Percentiles rank a stretch among this genome's conserved stretches.
Evolutionary conservation across 2,329 filamentous ascomycete species (phyloP).

Genomic region (Diplocarpon rosae): DNA sequence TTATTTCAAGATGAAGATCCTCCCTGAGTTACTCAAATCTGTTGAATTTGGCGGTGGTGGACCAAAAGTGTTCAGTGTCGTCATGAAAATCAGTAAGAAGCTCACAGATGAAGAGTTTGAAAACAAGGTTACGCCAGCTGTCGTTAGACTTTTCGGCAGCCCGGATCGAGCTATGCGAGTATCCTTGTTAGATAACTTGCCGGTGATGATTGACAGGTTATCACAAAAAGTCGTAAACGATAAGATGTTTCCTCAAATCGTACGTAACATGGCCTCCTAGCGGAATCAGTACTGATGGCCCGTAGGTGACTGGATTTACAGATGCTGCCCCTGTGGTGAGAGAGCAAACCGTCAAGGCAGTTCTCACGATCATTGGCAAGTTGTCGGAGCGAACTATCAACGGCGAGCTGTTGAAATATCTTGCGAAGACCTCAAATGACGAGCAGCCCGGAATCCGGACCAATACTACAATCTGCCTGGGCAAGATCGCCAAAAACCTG

Average conservation of each 20-base stretch:
- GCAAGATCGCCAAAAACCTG: conserved; percentile 88
- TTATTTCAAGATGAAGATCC: conserved; percentile 93
- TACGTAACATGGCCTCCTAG: conserved; percentile 26
- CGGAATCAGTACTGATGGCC: not conserved
- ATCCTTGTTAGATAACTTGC: conserved; percentile 78
- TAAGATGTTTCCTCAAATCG: conserved; percentile 92
- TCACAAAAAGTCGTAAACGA: conserved; percentile 85
- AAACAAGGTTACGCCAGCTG: conserved; percentile 67
- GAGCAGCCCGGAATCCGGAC: conserved; percentile 95
- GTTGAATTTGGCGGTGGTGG: conserved; percentile 97
- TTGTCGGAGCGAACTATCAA: conserved; percentile 89
- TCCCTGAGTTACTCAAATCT: conserved; percentile 92
- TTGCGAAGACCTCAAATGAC: conserved; percentile 94
- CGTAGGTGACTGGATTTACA: conserved; percentile 81
- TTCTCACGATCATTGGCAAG: conserved; percentile 77
- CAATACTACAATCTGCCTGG: conserved; percentile 94
- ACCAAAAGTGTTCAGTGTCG: conserved; percentile 76
- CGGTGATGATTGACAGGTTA: conserved; percentile 82
- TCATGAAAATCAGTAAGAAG: conserved; percentile 85
- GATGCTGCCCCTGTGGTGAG: conserved; percentile 83
- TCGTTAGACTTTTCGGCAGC: conserved; percentile 79
- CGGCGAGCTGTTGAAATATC: conserved; percentile 77
- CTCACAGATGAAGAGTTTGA: conserved; percentile 86
- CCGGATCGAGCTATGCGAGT: conserved; percentile 89
- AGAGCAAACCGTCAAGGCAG: conserved; percentile 92